Percentiles rank a stretch among this genome's conserved stretches.
These are phyloP conservation scores for Salix arbutifolia DNA, from an alignment of 345 rosid species.

Conservation along the genomic window DNA sequence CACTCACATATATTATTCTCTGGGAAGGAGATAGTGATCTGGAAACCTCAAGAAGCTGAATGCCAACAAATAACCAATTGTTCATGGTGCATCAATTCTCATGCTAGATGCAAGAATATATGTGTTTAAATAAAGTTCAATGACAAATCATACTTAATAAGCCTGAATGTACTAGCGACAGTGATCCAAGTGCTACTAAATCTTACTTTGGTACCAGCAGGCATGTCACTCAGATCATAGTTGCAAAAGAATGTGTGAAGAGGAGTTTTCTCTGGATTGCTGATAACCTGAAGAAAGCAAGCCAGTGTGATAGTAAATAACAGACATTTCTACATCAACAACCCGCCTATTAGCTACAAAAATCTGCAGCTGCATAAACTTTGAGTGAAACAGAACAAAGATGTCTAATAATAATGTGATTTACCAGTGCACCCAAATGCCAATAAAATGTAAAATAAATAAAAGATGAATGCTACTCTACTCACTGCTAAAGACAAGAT, in stretches of 20 bases:
- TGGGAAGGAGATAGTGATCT: not conserved
- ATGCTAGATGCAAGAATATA: not conserved
- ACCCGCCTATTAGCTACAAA: not conserved
- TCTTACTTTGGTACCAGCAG: conserved; percentile 74
- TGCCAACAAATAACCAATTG: not conserved
- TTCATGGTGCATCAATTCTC: not conserved
- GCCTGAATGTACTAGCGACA: not conserved
- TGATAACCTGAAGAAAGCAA: conserved; percentile 63
- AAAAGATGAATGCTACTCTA: not conserved
- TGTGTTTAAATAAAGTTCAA: not conserved
- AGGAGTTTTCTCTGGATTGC: conserved; percentile 98
- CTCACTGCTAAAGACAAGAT: not conserved
- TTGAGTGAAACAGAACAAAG: not conserved
- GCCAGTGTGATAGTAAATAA: conserved; percentile 10
- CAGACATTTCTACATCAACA: conserved; percentile 10
- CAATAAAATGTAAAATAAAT: not conserved
- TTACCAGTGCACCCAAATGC: not conserved
- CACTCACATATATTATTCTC: not conserved
- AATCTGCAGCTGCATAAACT: not conserved
- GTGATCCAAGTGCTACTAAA: not conserved
- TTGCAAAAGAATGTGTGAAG: conserved; percentile 91
- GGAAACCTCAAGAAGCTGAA: not conserved
- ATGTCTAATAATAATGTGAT: too few species aligned
- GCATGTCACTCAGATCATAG: conserved; percentile 96
- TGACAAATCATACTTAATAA: not conserved